These are phyloP conservation scores for Calonectria multiphialidica DNA, from an alignment of 2,329 filamentous ascomycete species.

Conservation along the genomic window DNA sequence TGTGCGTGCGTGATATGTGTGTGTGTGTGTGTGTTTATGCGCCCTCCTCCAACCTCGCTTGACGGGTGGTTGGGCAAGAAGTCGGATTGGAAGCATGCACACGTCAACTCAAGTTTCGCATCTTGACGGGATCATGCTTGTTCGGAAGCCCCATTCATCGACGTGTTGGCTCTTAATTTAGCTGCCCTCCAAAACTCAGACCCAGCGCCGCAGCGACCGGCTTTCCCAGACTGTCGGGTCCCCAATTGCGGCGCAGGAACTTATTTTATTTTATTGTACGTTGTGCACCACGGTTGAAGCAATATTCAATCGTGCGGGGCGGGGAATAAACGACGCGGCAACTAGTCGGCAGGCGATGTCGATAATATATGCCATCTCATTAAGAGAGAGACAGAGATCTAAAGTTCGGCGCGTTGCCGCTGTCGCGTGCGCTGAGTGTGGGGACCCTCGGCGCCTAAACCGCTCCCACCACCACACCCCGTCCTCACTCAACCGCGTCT, in stretches of 20 bases:
- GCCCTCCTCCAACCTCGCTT: not conserved
- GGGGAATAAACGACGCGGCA: no score
- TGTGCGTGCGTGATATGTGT: not conserved
- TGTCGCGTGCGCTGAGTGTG: not conserved
- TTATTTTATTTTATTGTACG: not conserved
- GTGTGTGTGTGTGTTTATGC: not conserved
- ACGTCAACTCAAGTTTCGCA: not conserved
- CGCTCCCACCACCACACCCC: not conserved
- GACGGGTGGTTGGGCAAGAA: not conserved
- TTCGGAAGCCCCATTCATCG: not conserved
- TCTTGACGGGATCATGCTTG: not conserved
- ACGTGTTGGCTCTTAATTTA: not conserved
- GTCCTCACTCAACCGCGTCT: not conserved
- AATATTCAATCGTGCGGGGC: not conserved
- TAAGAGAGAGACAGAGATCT: no score
- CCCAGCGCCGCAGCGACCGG: not conserved
- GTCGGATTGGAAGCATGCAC: conserved; percentile 1
- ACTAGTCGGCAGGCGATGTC: not conserved
- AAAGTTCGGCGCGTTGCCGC: no score
- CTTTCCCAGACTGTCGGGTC: not conserved
- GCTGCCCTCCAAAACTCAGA: not conserved
- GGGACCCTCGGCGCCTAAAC: conserved; percentile 2
- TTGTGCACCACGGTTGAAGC: not conserved
- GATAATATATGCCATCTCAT: not conserved
- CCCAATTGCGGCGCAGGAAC: not conserved